Evolutionary conservation across 1,139 yeast species (phyloP).

Genomic region (Lodderomyces margitis): DNA sequence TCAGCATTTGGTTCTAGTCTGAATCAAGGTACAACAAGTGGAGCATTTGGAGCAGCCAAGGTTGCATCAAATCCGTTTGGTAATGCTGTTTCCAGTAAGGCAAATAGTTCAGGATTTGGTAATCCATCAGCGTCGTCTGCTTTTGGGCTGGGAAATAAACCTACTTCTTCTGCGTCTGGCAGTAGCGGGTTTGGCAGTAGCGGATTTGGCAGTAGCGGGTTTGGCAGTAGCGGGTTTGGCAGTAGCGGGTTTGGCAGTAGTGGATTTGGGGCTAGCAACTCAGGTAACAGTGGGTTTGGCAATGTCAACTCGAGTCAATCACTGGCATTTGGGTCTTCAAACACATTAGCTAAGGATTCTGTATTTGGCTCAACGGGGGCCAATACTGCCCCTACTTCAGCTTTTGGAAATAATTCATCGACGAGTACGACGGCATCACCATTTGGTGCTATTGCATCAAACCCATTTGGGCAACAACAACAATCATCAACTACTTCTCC

Average conservation of each 20-base stretch:
- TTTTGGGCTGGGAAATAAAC: no score
- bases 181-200: constrained; percentile 14
- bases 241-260: constrained; percentile 12
- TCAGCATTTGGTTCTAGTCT: constrained; percentile 14
- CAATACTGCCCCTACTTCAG: background rate
- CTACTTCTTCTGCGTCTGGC: constrained; percentile 10
- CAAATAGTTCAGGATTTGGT: constrained; percentile 14
- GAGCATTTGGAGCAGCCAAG: background rate
- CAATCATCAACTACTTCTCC: constrained; percentile 3
- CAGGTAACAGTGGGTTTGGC: constrained; percentile 14
- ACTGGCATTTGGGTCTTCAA: constrained; percentile 12
- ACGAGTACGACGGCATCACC: constrained; percentile 8
- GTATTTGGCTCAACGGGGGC: constrained; percentile 12
- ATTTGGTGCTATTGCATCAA: constrained; percentile 9
- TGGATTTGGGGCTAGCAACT: constrained; percentile 10
- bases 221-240: constrained; percentile 1
- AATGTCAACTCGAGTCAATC: constrained; percentile 6
- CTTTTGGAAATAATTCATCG: constrained; percentile 6
- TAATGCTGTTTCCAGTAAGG: background rate
- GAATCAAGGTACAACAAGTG: background rate
- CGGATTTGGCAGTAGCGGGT: no score
- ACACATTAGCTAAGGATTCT: constrained; percentile 13
- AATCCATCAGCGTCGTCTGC: constrained; percentile 8
- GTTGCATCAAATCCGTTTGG: background rate
- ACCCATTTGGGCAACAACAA: constrained; percentile 6